Base-by-base conservation (phyloP, 2,329 filamentous ascomycete genomes). In the Amylocarpus encephaloides region DNA sequence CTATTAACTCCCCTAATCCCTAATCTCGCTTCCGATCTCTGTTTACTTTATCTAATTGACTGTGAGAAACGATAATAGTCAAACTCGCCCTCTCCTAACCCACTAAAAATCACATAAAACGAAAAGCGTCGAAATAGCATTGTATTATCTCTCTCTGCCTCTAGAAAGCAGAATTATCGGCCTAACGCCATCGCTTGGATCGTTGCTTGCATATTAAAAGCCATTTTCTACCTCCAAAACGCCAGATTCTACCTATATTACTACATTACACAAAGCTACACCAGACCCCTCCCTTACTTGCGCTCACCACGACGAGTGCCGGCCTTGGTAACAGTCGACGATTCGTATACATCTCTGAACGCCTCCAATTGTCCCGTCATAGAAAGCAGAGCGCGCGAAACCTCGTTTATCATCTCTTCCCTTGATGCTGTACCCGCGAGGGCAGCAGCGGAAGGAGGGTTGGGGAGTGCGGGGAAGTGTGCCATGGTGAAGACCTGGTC, bases 361-460 rank as follows among this genome's bases (percentile, higher is more conserved):
- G 56, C 51, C 12, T 55, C 51, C 2, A 66, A 51, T 35, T 65
- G 61, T 2, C 18, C 42, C 13, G 44, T 59, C 29, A 65, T 52
- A 16, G 52, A 53, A 35, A 36, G 48, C 33, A 66, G 40, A 19
- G 57, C 53, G 7, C 60, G 48, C 11, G 49, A 51, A 9, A 66
- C 51, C 45, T 66, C 64, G 19, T 39, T 44, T 9, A 36, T 38
- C 59, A 66, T 60, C 26, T 65, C 62, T 4, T 53, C 50, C 9
- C 50, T 48, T 2, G 58, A 52, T 13, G 64, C 59, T 22, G 50
- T 53, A 9, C 62, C 60, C 19, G 57, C 55, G 1, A 66, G 51
- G 6, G 60, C 55, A 9, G 52, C 50, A 6, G 51, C 47, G 6
- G 60, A 63, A 32, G 64, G 64, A 29, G 59, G 57, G 36, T 50